Conservation (phyloP, 306 rosid species). For the Quercus berberidifolia region DNA sequence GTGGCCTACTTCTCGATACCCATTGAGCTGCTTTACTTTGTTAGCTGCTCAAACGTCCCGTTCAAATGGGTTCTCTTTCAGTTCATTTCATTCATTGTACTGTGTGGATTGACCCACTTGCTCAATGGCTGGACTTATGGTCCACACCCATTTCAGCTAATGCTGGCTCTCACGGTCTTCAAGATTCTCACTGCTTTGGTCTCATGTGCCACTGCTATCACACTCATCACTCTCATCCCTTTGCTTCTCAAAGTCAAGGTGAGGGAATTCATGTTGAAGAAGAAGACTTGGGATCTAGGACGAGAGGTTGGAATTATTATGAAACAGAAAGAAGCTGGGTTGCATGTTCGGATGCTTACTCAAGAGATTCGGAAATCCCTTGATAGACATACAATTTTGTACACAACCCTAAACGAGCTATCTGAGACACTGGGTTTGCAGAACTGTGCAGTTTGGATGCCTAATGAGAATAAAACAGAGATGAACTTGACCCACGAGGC, state of each 20-base stretch:
- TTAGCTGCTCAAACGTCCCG: slow-evolving; percentile 96
- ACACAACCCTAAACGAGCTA: slow-evolving; percentile 90
- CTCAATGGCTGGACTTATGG: slow-evolving; percentile 99
- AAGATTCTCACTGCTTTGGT: slow-evolving; percentile 97
- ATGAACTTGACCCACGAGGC: slow-evolving; percentile 86
- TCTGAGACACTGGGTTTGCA: slow-evolving; percentile 88
- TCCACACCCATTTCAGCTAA: slow-evolving; percentile 94
- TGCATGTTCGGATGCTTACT: slow-evolving; percentile 97
- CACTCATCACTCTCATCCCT: slow-evolving; percentile 91
- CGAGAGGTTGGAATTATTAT: slow-evolving; percentile 83
- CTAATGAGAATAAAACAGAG: slow-evolving; percentile 73
- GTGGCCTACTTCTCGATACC: slow-evolving; percentile 99
- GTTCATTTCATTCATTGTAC: slow-evolving; percentile 93
- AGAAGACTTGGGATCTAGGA: slow-evolving; percentile 99
- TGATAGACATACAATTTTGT: slow-evolving; percentile 74
- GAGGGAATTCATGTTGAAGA: slow-evolving; percentile 93
- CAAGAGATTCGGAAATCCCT: slow-evolving; percentile 98
- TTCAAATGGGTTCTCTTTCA: slow-evolving; percentile 97
- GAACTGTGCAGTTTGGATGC: slow-evolving; percentile 99
- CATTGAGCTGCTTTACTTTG: slow-evolving; percentile 85
- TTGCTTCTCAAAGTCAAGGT: slow-evolving; percentile 97
- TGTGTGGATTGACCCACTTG: slow-evolving; percentile 94
- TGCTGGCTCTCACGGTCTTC: slow-evolving; percentile 92
- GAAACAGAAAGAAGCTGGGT: slow-evolving; percentile 85
- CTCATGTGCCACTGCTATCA: slow-evolving; percentile 95